Conservation (phyloP, 805 yeast genomes). For the Tetrapisispora fleetii region DNA sequence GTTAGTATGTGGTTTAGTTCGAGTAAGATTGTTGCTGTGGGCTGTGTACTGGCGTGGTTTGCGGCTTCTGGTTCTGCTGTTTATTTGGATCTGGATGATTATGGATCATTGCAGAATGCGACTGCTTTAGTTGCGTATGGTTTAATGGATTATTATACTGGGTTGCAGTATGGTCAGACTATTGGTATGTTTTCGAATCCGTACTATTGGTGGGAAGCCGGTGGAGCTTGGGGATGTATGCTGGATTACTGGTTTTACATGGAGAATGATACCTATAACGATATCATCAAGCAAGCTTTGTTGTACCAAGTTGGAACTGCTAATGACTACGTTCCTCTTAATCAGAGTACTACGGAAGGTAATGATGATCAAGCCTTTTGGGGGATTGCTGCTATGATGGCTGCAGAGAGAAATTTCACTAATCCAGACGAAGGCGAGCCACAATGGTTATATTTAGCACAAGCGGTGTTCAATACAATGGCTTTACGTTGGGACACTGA, state of each 20-base stretch:
- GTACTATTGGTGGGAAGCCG: slow-evolving; percentile 99
- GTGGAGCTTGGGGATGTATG: slow-evolving; percentile 87
- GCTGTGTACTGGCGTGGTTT: not conserved
- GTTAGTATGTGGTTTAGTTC: not conserved
- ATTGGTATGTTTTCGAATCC: slow-evolving; percentile 83
- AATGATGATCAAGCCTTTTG: slow-evolving; percentile 97
- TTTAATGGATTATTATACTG: slow-evolving; percentile 72
- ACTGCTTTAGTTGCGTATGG: slow-evolving; percentile 58
- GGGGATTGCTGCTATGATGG: slow-evolving; percentile 89
- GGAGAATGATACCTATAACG: slow-evolving; percentile 58
- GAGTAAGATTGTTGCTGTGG: not conserved
- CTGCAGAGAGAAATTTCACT: slow-evolving; percentile 80
- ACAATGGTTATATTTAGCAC: slow-evolving; percentile 75
- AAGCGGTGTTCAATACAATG: slow-evolving; percentile 89
- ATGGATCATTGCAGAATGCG: slow-evolving; percentile 34
- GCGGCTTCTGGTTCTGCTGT: slow-evolving; percentile 8
- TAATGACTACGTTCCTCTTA: slow-evolving; percentile 74
- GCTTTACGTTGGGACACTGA: slow-evolving; percentile 73
- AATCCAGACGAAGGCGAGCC: slow-evolving; percentile 51
- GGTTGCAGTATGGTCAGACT: slow-evolving; percentile 58
- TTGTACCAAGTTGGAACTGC: slow-evolving; percentile 64
- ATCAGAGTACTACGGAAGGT: slow-evolving; percentile 89
- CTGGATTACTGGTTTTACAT: slow-evolving; percentile 68
- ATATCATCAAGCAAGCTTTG: slow-evolving; percentile 50
- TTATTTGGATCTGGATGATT: slow-evolving; percentile 23